Percentiles rank a stretch among this genome's conserved stretches.
These are phyloP conservation scores for Metschnikowia colocasiae DNA, from an alignment of 805 yeast genomes.

Conservation along the genomic window DNA sequence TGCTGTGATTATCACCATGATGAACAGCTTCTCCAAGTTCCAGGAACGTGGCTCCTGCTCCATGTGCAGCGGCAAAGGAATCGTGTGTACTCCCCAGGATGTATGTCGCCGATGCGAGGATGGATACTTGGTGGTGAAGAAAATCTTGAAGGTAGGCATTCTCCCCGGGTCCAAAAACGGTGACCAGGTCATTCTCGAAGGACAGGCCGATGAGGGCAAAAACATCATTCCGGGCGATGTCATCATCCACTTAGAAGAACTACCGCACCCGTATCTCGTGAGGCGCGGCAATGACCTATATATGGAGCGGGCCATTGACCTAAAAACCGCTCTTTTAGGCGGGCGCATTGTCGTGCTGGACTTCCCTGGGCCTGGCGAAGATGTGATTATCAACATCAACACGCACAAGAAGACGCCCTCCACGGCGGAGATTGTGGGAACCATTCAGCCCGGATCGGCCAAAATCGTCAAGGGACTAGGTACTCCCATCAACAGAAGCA, in stretches of 20 bases:
- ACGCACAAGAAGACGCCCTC: constrained; percentile 29
- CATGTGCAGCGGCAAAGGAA: constrained; percentile 37
- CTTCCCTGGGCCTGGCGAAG: constrained; percentile 31
- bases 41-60: constrained; percentile 32
- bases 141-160: constrained; percentile 49
- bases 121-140: constrained; percentile 46
- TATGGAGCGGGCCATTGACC: constrained; percentile 43
- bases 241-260: constrained; percentile 48
- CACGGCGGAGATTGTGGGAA: constrained; percentile 48
- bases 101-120: constrained; percentile 24
- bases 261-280: constrained; percentile 35
- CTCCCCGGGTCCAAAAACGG: constrained; percentile 55
- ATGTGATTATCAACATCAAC: constrained; percentile 30
- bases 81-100: constrained; percentile 21
- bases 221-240: constrained; percentile 65
- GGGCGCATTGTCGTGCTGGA: constrained; percentile 41
- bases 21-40: constrained; percentile 40
- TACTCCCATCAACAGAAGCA: constrained; percentile 51
- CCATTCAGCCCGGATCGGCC: constrained; percentile 46
- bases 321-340: constrained; percentile 56
- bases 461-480: constrained; percentile 52
- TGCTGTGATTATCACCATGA: constrained; percentile 43
- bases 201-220: constrained; percentile 64
- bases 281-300: constrained; percentile 45
- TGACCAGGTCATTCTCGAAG: constrained; percentile 49